Evolutionary conservation across 306 rosid species (phyloP).

Genomic region (Vigna mungo): DNA sequence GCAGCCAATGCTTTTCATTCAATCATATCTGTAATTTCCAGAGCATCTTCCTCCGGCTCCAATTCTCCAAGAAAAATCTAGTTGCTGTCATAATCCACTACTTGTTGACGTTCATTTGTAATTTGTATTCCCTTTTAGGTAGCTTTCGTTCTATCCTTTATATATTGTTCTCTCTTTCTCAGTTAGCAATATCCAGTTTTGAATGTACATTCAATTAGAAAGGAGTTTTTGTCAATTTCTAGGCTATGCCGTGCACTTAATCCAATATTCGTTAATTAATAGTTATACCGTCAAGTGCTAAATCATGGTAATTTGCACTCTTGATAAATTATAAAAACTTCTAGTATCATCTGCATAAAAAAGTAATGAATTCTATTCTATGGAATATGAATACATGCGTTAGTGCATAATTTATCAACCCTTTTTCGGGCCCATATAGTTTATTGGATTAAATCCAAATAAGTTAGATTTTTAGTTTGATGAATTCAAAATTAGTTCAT

Average conservation of each 20-base stretch:
- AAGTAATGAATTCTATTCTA: background rate
- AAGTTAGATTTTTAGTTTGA: too few relatives aligned
- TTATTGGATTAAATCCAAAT: too few relatives aligned
- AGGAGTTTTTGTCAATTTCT: conserved; percentile 20
- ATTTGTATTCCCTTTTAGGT: background rate
- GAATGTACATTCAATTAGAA: background rate
- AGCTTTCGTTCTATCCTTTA: background rate
- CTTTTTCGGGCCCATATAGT: background rate
- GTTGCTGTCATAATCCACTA: background rate
- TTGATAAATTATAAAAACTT: background rate
- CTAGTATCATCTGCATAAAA: background rate
- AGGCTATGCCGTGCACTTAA: background rate
- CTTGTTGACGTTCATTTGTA: background rate
- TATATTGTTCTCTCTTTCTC: background rate
- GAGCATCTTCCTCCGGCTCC: conserved; percentile 48
- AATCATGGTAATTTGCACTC: background rate
- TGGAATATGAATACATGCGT: background rate
- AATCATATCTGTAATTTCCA: conserved; percentile 48
- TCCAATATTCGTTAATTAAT: background rate
- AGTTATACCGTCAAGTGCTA: background rate
- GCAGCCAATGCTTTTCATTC: conserved; percentile 55
- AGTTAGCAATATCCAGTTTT: conserved; percentile 8
- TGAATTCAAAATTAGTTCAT: too few relatives aligned
- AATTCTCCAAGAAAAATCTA: conserved; percentile 48
- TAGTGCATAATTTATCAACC: background rate